Percentiles rank a stretch among this genome's conserved stretches.
Conservation (phyloP, 305 asterid species). For the Stenogyne calaminthoides region DNA sequence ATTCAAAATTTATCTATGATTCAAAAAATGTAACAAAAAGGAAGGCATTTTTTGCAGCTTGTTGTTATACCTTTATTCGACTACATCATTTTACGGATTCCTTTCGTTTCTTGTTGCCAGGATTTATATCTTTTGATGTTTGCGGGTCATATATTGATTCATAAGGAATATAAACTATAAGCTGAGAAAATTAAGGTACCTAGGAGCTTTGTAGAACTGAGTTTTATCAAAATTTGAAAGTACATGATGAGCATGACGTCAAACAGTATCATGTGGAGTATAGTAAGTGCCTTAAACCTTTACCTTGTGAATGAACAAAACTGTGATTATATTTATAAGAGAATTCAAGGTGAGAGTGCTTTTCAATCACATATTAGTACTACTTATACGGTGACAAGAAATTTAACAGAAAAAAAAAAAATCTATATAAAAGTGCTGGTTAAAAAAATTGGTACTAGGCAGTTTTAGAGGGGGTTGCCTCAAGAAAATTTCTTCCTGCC, state of each 20-base stretch:
- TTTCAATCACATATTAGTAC: background rate
- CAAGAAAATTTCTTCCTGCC: background rate
- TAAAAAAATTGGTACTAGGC: background rate
- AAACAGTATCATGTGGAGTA: background rate
- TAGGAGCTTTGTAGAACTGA: background rate
- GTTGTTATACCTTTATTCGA: no score
- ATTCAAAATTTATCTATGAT: no score
- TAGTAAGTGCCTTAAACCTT: background rate
- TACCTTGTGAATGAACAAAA: background rate
- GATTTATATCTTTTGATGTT: background rate
- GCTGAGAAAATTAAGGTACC: background rate
- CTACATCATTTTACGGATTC: background rate
- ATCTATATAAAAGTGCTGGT: no score
- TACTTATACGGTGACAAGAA: background rate
- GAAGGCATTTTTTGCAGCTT: no score
- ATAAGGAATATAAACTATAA: background rate
- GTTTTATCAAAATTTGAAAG: background rate
- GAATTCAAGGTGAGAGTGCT: background rate
- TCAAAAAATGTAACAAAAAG: no score
- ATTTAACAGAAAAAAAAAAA: no score
- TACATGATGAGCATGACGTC: background rate
- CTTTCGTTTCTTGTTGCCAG: background rate
- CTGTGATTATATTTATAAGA: no score
- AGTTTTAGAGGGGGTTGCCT: background rate
- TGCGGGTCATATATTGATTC: background rate